These are phyloP conservation scores for Arachnopeziza araneosa DNA, from an alignment of 2,329 filamentous ascomycete species.

Conservation along the genomic window DNA sequence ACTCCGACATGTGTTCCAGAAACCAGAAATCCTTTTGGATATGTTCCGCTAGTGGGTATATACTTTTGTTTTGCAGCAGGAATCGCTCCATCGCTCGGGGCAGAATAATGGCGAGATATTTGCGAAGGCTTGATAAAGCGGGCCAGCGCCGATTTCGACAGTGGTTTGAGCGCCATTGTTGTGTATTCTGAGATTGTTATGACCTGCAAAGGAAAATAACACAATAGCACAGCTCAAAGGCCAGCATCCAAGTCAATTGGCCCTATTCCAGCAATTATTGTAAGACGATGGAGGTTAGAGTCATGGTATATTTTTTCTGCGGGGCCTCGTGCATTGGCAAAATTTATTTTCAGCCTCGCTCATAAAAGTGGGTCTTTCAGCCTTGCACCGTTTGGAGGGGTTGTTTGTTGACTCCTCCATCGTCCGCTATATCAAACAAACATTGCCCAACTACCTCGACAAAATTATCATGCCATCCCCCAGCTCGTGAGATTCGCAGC, in stretches of 20 bases:
- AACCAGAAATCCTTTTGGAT: slow-evolving; percentile 83
- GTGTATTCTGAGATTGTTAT: background rate
- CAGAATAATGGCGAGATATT: slow-evolving; percentile 43
- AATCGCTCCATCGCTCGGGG: slow-evolving; percentile 51
- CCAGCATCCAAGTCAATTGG: background rate
- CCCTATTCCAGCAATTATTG: background rate
- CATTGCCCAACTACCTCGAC: background rate
- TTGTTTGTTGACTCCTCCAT: slow-evolving; percentile 9
- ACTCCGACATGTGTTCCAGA: slow-evolving; percentile 89
- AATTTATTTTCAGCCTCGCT: background rate
- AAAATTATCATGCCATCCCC: slow-evolving; percentile 17
- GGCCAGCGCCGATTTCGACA: slow-evolving; percentile 17
- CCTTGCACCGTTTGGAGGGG: background rate
- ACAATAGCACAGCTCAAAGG: background rate
- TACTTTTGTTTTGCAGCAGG: slow-evolving; percentile 85
- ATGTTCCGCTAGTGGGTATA: slow-evolving; percentile 76
- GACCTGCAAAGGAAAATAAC: background rate
- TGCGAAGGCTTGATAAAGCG: slow-evolving; percentile 23
- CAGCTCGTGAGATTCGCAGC: slow-evolving; percentile 26
- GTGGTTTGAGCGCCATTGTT: slow-evolving; percentile 27
- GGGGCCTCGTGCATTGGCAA: slow-evolving; percentile 4
- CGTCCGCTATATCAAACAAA: background rate
- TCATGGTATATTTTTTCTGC: background rate
- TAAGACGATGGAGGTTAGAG: background rate
- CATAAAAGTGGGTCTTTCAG: slow-evolving; percentile 2